Evolutionary conservation across 352 stramenopile species (phyloP).

Genomic region (Phytophthora chlamydospora): DNA sequence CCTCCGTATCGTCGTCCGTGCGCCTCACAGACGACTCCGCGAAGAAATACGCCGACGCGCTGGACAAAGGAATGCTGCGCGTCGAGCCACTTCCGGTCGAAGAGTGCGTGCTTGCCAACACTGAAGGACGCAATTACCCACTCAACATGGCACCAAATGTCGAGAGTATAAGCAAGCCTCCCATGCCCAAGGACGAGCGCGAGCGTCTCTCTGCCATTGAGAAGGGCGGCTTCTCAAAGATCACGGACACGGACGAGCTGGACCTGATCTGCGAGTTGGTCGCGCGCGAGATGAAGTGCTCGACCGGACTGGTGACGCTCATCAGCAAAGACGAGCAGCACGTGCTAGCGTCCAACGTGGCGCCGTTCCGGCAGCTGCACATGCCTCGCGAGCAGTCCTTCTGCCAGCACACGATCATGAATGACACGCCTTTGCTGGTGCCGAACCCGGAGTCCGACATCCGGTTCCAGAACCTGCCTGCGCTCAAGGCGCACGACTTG

Average conservation of each 20-base stretch:
- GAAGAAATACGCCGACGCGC: slow-evolving; percentile 36
- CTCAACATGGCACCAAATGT: slow-evolving; percentile 35
- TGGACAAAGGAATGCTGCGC: slow-evolving; percentile 39
- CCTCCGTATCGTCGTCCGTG: slow-evolving; percentile 19
- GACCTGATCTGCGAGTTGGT: slow-evolving; percentile 67
- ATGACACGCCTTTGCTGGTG: slow-evolving; percentile 61
- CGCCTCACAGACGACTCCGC: slow-evolving; percentile 34
- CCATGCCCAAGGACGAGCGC: slow-evolving; percentile 48
- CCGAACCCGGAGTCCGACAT: slow-evolving; percentile 64
- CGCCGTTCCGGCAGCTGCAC: slow-evolving; percentile 35
- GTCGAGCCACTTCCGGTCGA: slow-evolving; percentile 38
- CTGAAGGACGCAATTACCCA: slow-evolving; percentile 46
- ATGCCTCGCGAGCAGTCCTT: slow-evolving; percentile 68
- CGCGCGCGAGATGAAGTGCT: slow-evolving; percentile 60
- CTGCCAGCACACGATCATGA: slow-evolving; percentile 76
- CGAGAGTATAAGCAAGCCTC: slow-evolving; percentile 27
- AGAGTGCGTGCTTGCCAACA: slow-evolving; percentile 42
- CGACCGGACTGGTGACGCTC: slow-evolving; percentile 60
- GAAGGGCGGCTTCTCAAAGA: slow-evolving; percentile 41
- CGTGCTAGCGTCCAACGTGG: slow-evolving; percentile 46
- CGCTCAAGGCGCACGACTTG: slow-evolving; percentile 35
- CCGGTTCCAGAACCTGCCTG: slow-evolving; percentile 59
- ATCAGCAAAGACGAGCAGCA: slow-evolving; percentile 56
- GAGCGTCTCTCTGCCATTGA: slow-evolving; percentile 47
- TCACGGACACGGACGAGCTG: slow-evolving; percentile 61